A percentile compares a stretch with the other conserved stretches of the same genome.
Evolutionary conservation across 2,329 filamentous ascomycete species (phyloP).

Genomic region (Ambrosiella xylebori): DNA sequence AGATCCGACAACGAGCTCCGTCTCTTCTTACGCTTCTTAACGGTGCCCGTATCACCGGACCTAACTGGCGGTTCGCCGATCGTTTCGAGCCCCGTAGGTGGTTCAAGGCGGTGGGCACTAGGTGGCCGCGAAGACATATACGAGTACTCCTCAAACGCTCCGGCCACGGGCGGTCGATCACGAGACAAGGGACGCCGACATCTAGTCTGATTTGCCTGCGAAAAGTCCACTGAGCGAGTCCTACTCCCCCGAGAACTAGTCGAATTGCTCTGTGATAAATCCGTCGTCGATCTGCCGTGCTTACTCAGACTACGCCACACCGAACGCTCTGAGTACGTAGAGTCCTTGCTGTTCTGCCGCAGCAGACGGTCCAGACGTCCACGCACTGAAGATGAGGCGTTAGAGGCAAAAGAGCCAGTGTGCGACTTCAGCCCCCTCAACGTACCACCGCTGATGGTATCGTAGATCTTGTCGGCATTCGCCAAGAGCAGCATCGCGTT

Average conservation of each 20-base stretch:
- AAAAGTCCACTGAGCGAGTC: slow-evolving; percentile 60
- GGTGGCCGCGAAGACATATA: slow-evolving; percentile 25
- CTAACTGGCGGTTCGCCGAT: slow-evolving; percentile 40
- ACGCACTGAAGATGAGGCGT: slow-evolving; percentile 60
- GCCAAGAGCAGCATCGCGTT: slow-evolving; percentile 15
- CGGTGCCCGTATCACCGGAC: slow-evolving; percentile 19
- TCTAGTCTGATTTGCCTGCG: slow-evolving; percentile 16
- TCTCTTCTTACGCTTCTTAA: slow-evolving; percentile 53
- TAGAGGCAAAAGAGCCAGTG: slow-evolving; percentile 64
- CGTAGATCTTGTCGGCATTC: slow-evolving; percentile 28
- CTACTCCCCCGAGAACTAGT: slow-evolving; percentile 26
- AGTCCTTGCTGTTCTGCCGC: slow-evolving; percentile 56
- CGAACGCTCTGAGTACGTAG: slow-evolving; percentile 25
- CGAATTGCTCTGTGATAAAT: slow-evolving; percentile 13
- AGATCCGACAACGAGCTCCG: slow-evolving; percentile 86
- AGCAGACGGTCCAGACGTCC: slow-evolving; percentile 60
- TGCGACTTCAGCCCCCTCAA: slow-evolving; percentile 42
- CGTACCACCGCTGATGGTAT: slow-evolving; percentile 34
- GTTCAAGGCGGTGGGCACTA: slow-evolving; percentile 38
- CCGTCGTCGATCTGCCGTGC: slow-evolving; percentile 15
- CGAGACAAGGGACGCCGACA: slow-evolving; percentile 35
- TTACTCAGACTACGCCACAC: slow-evolving; percentile 85
- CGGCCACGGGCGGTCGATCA: slow-evolving; percentile 42
- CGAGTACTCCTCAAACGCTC: slow-evolving; percentile 40
- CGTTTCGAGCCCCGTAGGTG: slow-evolving; percentile 31